Conservation (phyloP, 2,329 filamentous ascomycete genomes). For the Rhexocercosporidium sp. region DNA sequence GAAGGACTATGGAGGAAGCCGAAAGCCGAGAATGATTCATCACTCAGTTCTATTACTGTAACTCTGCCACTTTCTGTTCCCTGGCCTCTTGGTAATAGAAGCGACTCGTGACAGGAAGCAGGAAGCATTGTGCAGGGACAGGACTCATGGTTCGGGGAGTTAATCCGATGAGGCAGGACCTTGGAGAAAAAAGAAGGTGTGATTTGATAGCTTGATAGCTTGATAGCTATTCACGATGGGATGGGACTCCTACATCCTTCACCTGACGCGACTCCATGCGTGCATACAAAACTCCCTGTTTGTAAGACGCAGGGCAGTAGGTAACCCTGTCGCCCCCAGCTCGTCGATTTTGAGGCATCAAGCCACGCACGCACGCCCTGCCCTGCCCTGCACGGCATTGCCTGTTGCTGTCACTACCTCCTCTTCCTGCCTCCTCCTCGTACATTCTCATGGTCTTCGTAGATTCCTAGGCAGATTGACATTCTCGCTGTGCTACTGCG, state of each 20-base stretch:
- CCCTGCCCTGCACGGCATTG: background rate
- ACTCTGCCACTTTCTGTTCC: background rate
- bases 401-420: background rate
- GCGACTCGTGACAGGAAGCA: background rate
- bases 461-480: slow-evolving; percentile 11
- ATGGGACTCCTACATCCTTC: no score
- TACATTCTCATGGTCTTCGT: slow-evolving; percentile 23
- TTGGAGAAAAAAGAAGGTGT: background rate
- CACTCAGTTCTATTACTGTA: background rate
- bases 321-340: no score
- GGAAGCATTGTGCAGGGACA: background rate
- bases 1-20: background rate
- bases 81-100: background rate
- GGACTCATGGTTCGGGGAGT: background rate
- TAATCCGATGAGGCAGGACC: background rate
- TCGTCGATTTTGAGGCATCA: slow-evolving; percentile 13
- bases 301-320: background rate
- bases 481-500: slow-evolving; percentile 14
- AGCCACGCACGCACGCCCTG: background rate
- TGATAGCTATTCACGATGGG: no score
- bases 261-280: slow-evolving; percentile 14
- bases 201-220: no score
- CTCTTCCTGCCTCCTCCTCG: no score
- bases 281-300: slow-evolving; percentile 9
- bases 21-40: slow-evolving; percentile 8